Conservation (phyloP, 441 rosid species). For the Viola pubescens region DNA sequence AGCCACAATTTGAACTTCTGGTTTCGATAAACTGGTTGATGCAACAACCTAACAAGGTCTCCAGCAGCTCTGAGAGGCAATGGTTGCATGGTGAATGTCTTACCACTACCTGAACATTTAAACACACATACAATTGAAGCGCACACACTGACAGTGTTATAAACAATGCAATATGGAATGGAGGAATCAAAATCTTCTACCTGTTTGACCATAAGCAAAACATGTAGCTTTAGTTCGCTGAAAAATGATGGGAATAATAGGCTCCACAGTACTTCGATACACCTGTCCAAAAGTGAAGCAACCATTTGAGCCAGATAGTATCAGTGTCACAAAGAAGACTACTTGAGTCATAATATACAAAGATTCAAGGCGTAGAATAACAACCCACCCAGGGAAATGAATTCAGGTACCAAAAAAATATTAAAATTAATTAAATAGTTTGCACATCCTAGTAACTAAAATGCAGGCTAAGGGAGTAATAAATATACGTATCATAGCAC, state of each 20-base stretch:
- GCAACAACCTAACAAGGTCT: conserved; percentile 83
- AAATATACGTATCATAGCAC: background rate
- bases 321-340: conserved; percentile 4
- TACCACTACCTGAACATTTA: conserved; percentile 79
- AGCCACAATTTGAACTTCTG: conserved; percentile 95
- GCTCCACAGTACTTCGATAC: conserved; percentile 81
- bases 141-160: conserved; percentile 1
- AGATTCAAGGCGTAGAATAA: too few relatives aligned
- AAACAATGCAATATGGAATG: background rate
- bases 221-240: conserved; percentile 97
- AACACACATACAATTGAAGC: conserved; percentile 10
- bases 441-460: background rate
- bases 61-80: conserved; percentile 82
- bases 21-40: conserved; percentile 75
- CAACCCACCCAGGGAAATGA: background rate
- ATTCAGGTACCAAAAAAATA: background rate
- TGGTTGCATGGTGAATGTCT: conserved; percentile 99
- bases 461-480: background rate
- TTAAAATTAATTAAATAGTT: background rate
- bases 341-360: background rate
- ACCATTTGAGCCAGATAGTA: conserved; percentile 7
- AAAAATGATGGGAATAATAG: conserved; percentile 87
- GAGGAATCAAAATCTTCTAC: conserved; percentile 21
- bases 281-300: conserved; percentile 46
- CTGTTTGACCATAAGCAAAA: conserved; percentile 99